Conservation (phyloP, 139 green algal species). For the Coccomyxa sp. region DNA sequence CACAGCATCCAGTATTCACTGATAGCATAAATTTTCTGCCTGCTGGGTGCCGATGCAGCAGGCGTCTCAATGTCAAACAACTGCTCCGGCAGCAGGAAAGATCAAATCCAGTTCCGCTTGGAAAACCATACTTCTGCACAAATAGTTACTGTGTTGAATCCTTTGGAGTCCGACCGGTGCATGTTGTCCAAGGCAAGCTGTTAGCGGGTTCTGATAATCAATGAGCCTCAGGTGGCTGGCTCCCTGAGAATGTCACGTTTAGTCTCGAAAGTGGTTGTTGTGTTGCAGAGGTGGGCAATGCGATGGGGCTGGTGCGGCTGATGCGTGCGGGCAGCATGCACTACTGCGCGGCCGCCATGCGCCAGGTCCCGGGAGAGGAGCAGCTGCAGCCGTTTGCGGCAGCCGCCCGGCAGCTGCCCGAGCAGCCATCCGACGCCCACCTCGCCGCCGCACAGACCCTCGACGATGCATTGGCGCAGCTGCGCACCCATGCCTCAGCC, state of each 20-base stretch:
- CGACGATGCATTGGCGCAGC: background rate
- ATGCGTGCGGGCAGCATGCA: background rate
- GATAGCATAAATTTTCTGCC: background rate
- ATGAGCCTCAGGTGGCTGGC: no score
- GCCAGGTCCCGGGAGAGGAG: background rate
- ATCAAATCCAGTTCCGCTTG: background rate
- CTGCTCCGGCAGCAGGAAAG: background rate
- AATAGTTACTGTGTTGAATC: no score
- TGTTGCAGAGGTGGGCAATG: slow-evolving; percentile 19
- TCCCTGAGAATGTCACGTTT: no score
- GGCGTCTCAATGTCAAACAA: no score
- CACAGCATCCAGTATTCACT: no score
- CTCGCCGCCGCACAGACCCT: background rate
- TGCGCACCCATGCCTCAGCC: background rate
- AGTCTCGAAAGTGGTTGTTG: no score
- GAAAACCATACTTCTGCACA: no score
- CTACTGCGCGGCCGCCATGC: background rate
- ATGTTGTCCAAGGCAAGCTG: no score
- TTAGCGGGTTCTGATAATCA: no score
- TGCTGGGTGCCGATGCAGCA: background rate
- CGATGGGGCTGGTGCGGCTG: slow-evolving; percentile 14
- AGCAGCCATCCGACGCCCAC: background rate
- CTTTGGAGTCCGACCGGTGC: no score
- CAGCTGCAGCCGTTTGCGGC: background rate
- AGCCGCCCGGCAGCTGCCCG: background rate